Evolutionary conservation across 2,329 filamentous ascomycete genomes (phyloP).

Genomic region (Emericellopsis atlantica): DNA sequence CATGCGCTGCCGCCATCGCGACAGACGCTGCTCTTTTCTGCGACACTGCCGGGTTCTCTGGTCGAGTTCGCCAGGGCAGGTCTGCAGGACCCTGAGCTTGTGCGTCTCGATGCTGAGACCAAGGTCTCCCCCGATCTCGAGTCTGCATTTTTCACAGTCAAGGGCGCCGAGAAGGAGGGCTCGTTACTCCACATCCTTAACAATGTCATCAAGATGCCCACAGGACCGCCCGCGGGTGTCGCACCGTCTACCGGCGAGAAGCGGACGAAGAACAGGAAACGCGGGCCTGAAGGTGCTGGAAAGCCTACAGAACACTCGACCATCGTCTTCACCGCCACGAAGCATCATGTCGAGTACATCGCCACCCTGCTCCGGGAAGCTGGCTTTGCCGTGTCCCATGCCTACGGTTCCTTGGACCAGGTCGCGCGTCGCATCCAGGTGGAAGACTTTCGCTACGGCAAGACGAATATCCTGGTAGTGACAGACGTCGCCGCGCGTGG

Average conservation of each 20-base stretch:
- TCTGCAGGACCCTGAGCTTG: slow-evolving; percentile 79
- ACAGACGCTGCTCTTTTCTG: slow-evolving; percentile 90
- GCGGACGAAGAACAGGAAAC: slow-evolving; percentile 60
- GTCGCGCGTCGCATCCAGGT: slow-evolving; percentile 87
- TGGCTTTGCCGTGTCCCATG: slow-evolving; percentile 85
- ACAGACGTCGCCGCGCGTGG: slow-evolving; percentile 94
- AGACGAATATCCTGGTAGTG: slow-evolving; percentile 83
- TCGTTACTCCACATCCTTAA: slow-evolving; percentile 80
- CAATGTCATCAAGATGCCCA: slow-evolving; percentile 86
- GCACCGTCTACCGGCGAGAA: slow-evolving; percentile 31
- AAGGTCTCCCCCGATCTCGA: slow-evolving; percentile 96
- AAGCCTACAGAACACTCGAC: slow-evolving; percentile 84
- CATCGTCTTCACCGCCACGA: slow-evolving; percentile 88
- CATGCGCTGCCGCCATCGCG: slow-evolving; percentile 72
- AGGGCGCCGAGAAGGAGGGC: slow-evolving; percentile 87
- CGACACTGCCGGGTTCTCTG: slow-evolving; percentile 82
- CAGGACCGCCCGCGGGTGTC: slow-evolving; percentile 40
- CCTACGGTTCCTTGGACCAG: slow-evolving; percentile 90
- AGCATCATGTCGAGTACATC: slow-evolving; percentile 95
- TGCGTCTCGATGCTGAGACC: slow-evolving; percentile 84
- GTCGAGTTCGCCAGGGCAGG: slow-evolving; percentile 94
- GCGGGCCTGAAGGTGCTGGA: slow-evolving; percentile 36
- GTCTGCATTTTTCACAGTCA: slow-evolving; percentile 88
- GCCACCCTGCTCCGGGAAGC: slow-evolving; percentile 64
- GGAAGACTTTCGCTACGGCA: slow-evolving; percentile 73